Percentiles rank a stretch among this genome's conserved stretches.
phyloP scores from a whole-genome alignment of 1,139 yeast genomes.

The Yamadazyma aaseri region DNA sequence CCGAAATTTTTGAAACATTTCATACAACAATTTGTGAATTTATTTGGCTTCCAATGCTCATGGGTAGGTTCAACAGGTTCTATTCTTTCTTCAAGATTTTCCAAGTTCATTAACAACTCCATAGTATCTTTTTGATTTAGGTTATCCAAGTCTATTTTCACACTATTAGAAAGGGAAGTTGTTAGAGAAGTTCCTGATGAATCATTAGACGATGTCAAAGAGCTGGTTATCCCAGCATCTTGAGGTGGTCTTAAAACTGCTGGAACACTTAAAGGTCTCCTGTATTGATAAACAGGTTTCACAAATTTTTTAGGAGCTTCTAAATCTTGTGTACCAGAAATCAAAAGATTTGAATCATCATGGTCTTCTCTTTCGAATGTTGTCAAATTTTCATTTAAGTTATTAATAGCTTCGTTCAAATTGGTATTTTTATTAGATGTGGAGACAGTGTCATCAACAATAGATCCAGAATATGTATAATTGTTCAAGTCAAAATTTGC shows the following conservation, averaged over 20 bases:
- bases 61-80: conserved; percentile 36
- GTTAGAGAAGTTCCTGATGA: conserved; percentile 1
- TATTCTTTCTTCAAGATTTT: conserved; percentile 1
- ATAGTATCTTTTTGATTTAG: conserved; percentile 4
- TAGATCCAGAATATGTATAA: conserved; percentile 14
- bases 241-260: conserved; percentile 40
- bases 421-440: conserved; percentile 8
- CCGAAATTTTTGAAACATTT: conserved; percentile 40
- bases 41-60: conserved; percentile 44
- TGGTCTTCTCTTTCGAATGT: conserved; percentile 11
- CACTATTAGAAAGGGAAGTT: background rate
- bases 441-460: conserved; percentile 6
- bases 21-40: conserved; percentile 39
- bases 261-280: conserved; percentile 42
- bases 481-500: conserved; percentile 40
- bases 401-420: conserved; percentile 23
- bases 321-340: background rate
- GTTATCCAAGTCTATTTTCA: conserved; percentile 2
- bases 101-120: conserved; percentile 2
- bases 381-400: conserved; percentile 24
- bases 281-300: conserved; percentile 32
- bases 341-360: conserved; percentile 4
- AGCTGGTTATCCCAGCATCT: conserved; percentile 1
- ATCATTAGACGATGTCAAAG: conserved; percentile 1
- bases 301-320: conserved; percentile 5